These are phyloP conservation scores for Penicillium aurantiogriseum DNA, from an alignment of 2,329 filamentous ascomycete species.

Conservation along the genomic window DNA sequence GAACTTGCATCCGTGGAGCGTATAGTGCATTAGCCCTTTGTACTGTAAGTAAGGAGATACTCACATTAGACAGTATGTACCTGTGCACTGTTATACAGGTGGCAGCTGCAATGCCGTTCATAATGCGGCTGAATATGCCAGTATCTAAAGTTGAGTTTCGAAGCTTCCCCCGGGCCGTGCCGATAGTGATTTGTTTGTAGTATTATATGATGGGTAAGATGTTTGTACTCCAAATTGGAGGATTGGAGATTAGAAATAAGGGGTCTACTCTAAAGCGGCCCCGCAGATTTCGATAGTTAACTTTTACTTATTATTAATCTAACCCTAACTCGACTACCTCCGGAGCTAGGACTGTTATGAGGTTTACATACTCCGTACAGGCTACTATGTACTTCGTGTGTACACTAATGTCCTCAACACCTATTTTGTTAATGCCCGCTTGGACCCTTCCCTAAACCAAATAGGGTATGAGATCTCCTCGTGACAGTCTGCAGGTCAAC, in stretches of 20 bases:
- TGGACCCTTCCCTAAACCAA: neutral
- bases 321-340: neutral
- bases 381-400: neutral
- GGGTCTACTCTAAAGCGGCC: neutral
- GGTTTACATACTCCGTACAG: neutral
- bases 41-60: neutral
- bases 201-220: neutral
- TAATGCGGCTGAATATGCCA: neutral
- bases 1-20: neutral
- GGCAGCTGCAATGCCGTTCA: slow-evolving; percentile 15
- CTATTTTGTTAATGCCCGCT: neutral
- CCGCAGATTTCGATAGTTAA: neutral
- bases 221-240: neutral
- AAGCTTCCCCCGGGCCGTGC: slow-evolving; percentile 8
- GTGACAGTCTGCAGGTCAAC: neutral
- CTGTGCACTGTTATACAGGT: slow-evolving; percentile 2
- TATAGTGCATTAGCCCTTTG: neutral
- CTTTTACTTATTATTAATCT: neutral
- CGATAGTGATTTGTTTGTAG: neutral
- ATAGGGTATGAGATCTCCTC: neutral
- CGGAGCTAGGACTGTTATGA: neutral
- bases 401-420: neutral
- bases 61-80: neutral
- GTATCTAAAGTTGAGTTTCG: neutral
- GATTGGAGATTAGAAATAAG: neutral